phyloP scores from a whole-genome alignment of 306 rosid species.

The Pueraria montana region DNA sequence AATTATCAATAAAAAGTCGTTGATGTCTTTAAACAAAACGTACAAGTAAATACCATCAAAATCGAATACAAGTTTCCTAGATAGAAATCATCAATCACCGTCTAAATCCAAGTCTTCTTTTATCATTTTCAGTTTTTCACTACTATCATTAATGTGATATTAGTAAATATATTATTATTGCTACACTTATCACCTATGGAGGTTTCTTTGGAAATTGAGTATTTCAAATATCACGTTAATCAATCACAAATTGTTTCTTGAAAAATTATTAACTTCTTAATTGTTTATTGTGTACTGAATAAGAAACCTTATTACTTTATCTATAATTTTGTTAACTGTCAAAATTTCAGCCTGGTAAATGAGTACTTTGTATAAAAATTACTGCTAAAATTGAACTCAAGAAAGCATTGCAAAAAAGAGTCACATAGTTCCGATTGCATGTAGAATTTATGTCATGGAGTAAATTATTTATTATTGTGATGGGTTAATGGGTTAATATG shows the following conservation, averaged over 20 bases:
- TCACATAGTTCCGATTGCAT: not conserved
- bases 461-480: conserved; percentile 12
- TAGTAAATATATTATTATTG: conserved; percentile 26
- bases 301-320: conserved; percentile 13
- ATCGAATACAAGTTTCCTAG: not conserved
- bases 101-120: not conserved
- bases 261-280: not conserved
- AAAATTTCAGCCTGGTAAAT: conserved; percentile 19
- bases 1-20: not conserved
- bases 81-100: not conserved
- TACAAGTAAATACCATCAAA: not conserved
- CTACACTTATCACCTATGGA: conserved; percentile 2
- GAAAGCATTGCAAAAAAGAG: conserved; percentile 4
- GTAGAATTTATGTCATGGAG: conserved; percentile 19
- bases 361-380: conserved; percentile 16
- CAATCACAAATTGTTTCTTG: not conserved
- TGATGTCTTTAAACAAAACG: not conserved
- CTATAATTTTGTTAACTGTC: not conserved
- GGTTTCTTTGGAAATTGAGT: conserved; percentile 24
- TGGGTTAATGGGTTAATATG: conserved; percentile 18
- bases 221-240: conserved; percentile 28
- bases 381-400: conserved; percentile 20
- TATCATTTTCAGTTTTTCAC: not conserved
- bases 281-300: not conserved
- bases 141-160: not conserved